Evolutionary conservation across 2,329 filamentous ascomycete genomes (phyloP).

Genomic region (Zymoseptoria pseudotritici): DNA sequence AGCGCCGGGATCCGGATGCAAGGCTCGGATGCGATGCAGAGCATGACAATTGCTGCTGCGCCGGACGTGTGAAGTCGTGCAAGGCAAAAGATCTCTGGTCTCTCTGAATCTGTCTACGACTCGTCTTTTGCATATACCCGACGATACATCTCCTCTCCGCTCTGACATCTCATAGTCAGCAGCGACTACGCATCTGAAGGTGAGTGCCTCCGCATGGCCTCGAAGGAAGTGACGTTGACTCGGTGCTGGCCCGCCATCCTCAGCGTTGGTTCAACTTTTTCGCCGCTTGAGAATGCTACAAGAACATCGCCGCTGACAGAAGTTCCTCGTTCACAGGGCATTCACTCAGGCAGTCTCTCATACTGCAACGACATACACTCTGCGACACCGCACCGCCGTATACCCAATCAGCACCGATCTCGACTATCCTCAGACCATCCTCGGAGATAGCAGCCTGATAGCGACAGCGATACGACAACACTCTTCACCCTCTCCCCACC

Average conservation of each 20-base stretch:
- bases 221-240: not conserved
- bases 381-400: not conserved
- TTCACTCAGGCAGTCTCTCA: not conserved
- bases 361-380: not conserved
- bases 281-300: not conserved
- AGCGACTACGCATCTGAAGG: not conserved
- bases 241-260: not conserved
- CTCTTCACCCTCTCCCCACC: slow-evolving; percentile 4
- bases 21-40: not conserved
- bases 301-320: not conserved
- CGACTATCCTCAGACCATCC: not conserved
- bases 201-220: not conserved
- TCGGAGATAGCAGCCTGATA: slow-evolving; percentile 9
- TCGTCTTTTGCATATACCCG: not conserved
- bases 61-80: not conserved
- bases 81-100: not conserved
- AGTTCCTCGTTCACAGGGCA: not conserved
- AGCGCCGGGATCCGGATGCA: not conserved
- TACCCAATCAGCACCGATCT: not conserved
- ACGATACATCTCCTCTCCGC: not conserved
- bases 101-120: not conserved
- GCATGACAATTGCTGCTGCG: not conserved
- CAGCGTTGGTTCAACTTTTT: not conserved
- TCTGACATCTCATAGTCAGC: not conserved
- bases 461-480: slow-evolving; percentile 1